phyloP scores from a whole-genome alignment of 805 yeast species.

The Cyberlindnera misumaiensis region DNA sequence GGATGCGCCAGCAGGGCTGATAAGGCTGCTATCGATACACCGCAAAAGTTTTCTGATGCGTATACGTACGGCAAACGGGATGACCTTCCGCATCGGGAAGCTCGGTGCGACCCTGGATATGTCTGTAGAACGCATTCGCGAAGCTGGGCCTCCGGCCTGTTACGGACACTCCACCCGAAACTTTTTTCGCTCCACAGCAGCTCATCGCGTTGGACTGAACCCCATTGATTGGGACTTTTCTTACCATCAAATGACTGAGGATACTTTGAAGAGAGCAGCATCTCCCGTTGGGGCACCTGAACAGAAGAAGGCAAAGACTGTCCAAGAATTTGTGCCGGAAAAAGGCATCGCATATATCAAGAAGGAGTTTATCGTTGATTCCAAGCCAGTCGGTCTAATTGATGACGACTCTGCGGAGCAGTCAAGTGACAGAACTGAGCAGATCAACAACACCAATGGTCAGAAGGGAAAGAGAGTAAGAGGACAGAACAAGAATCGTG shows the following conservation, averaged over 20 bases:
- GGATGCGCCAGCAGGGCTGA: background rate
- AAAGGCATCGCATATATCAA: slow-evolving; percentile 77
- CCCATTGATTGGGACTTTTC: background rate
- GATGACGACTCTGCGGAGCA: slow-evolving; percentile 44
- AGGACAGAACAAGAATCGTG: slow-evolving; percentile 84
- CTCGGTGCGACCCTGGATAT: slow-evolving; percentile 1
- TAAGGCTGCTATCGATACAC: no score
- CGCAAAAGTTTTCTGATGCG: no score
- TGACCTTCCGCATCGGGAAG: slow-evolving; percentile 1
- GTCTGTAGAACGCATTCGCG: background rate
- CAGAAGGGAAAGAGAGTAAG: slow-evolving; percentile 43
- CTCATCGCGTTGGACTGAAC: background rate
- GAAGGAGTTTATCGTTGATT: slow-evolving; percentile 51
- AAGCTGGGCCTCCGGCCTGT: background rate
- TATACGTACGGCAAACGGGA: background rate
- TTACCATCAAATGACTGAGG: slow-evolving; percentile 8
- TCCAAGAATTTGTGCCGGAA: background rate
- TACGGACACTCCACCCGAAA: no score
- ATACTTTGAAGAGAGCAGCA: slow-evolving; percentile 16
- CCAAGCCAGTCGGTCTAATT: slow-evolving; percentile 16
- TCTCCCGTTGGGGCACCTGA: slow-evolving; percentile 9
- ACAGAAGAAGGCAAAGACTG: slow-evolving; percentile 10
- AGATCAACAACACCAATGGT: slow-evolving; percentile 27
- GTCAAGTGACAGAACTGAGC: slow-evolving; percentile 31
- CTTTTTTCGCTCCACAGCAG: no score